Evolutionary conservation across 345 rosid species (phyloP).

Genomic region (Ailanthus altissimus): DNA sequence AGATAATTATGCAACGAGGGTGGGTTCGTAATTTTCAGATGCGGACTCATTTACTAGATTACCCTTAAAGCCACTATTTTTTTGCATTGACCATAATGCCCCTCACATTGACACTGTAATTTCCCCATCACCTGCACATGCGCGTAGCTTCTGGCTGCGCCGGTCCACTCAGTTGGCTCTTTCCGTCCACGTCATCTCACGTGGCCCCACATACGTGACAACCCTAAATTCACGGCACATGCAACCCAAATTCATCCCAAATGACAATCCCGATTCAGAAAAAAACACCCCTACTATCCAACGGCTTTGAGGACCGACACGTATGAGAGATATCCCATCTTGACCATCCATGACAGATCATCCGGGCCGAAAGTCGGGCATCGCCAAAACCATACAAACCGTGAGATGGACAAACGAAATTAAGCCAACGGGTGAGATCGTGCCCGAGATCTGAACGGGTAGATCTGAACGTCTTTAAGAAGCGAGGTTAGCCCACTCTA

Average conservation of each 20-base stretch:
- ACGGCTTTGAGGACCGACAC: constrained; percentile 15
- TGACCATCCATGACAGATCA: constrained; percentile 51
- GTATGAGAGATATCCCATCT: constrained; percentile 22
- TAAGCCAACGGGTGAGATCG: constrained; percentile 18
- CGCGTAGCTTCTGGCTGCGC: constrained; percentile 39
- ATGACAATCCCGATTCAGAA: constrained; percentile 25
- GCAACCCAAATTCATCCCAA: constrained; percentile 47
- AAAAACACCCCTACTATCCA: constrained; percentile 20
- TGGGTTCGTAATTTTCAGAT: not conserved
- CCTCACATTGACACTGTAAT: not conserved
- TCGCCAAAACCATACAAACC: not conserved
- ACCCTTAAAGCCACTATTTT: not conserved
- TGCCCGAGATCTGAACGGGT: constrained; percentile 47
- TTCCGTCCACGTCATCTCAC: constrained; percentile 41
- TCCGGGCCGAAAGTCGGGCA: constrained; percentile 39
- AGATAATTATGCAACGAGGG: not conserved
- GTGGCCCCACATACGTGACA: constrained; percentile 26
- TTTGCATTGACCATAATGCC: not conserved
- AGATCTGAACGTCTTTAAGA: constrained; percentile 66
- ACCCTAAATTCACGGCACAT: constrained; percentile 51
- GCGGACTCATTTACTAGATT: not conserved
- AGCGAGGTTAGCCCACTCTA: constrained; percentile 33
- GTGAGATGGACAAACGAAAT: constrained; percentile 14
- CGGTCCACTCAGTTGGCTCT: constrained; percentile 38
- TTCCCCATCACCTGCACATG: constrained; percentile 30